Evolutionary conservation across 1,139 yeast species (phyloP), one percentile per base, ranked within the genome.

Genomic region (Nakaseomyces kungkrabaensis): DNA sequence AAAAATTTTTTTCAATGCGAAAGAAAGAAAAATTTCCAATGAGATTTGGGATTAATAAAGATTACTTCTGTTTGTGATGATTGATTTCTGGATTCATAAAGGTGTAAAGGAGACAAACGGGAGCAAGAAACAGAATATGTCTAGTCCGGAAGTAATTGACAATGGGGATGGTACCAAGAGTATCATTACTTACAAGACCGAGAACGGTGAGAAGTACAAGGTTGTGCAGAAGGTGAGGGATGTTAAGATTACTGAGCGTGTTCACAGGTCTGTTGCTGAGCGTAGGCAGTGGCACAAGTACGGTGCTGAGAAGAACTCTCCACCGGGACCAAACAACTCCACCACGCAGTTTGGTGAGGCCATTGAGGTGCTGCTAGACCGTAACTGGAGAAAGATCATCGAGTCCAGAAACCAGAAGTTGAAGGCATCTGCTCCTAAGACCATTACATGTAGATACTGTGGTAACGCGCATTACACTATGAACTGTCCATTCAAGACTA

Each of bases 401-500:
- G 77, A 72, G 61, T 82, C 79, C 60, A 74, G 74, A 66, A 50
- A 52, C 29, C 83, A 79, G 67, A 80, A 77, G 67, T 76, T 76
- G 63, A 78, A 80, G 68, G 77, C 76, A 53, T 77, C 75, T 59
- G 74, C 78, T 54, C 75, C 74, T 58, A 71, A 72, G 59, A 74
- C 73, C 46, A 72, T 84, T 62, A 74, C 72, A 63, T 92, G 98
- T 80, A 86, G 97, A 79, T 74, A 78, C 52, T 92, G 99, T 84
- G 84, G 85, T 57, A 97, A 96, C 65, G 85, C 82, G 59, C 99
- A 92, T 77, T 88, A 83, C 78, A 86, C 97, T 41, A 74, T 90
- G 67, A 83, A 85, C 72, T 92, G 99, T 85, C 98, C 98, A 57
- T 88, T 82, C 77, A 90, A 86, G 73, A 95, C 85, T 62, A 85